phyloP scores from a whole-genome alignment of 495 filamentous ascomycete species.

The Neurospora discreta region DNA sequence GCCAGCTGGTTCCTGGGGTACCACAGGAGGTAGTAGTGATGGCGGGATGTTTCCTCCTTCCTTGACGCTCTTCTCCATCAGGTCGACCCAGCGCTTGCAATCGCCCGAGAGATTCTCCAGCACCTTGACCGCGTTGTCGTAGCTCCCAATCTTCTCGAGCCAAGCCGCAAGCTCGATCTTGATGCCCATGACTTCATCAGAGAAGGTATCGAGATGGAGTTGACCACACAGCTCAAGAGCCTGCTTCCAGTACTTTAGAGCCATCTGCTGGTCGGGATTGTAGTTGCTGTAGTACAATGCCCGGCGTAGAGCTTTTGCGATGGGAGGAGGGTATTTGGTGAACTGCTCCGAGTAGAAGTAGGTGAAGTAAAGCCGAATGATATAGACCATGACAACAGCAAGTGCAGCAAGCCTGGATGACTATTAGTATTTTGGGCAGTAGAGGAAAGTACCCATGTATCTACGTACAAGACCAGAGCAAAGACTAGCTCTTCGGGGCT shows the following conservation, averaged over 20 bases:
- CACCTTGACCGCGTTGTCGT: constrained; percentile 55
- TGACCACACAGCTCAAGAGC: constrained; percentile 62
- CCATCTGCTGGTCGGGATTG: constrained; percentile 54
- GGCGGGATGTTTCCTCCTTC: constrained; percentile 22
- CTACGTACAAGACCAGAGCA: constrained; percentile 15
- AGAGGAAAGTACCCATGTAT: neutral
- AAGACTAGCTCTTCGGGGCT: constrained; percentile 32
- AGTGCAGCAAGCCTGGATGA: constrained; percentile 31
- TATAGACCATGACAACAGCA: constrained; percentile 41
- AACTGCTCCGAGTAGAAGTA: constrained; percentile 49
- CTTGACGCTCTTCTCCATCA: constrained; percentile 41
- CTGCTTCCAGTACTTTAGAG: constrained; percentile 68
- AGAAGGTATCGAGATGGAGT: constrained; percentile 71
- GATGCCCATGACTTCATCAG: constrained; percentile 80
- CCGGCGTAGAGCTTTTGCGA: constrained; percentile 70
- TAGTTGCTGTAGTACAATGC: constrained; percentile 81
- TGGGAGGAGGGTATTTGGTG: constrained; percentile 63
- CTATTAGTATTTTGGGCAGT: neutral
- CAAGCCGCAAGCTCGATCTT: constrained; percentile 70
- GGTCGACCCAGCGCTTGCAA: constrained; percentile 50
- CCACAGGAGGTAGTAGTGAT: constrained; percentile 5
- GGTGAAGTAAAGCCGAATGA: constrained; percentile 52
- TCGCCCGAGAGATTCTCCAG: constrained; percentile 55
- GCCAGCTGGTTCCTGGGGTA: constrained; percentile 7
- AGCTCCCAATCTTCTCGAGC: constrained; percentile 61